Evolutionary conservation across 2,329 filamentous ascomycete genomes (phyloP).

Genomic region (Apiospora sp.): DNA sequence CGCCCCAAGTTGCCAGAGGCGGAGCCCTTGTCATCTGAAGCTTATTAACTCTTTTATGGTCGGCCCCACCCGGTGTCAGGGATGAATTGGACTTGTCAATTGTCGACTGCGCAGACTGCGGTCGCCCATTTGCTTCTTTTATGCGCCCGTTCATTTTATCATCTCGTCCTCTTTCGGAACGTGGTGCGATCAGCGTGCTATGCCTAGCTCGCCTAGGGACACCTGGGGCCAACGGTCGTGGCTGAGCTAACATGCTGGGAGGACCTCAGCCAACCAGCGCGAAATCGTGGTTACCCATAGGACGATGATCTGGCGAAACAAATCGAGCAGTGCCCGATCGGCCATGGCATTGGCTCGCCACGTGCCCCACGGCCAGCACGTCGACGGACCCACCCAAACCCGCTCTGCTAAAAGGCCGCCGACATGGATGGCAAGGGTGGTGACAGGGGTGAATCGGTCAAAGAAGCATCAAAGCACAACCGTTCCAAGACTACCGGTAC

Average conservation of each 20-base stretch:
- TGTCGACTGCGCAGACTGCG: too few species aligned
- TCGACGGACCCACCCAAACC: neutral
- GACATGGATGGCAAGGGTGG: neutral
- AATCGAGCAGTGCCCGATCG: neutral
- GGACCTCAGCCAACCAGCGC: neutral
- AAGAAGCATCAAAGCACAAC: neutral
- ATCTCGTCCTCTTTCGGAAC: too few species aligned
- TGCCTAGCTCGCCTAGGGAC: too few species aligned
- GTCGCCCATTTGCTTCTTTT: neutral
- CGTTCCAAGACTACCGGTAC: too few species aligned
- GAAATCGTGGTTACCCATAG: neutral
- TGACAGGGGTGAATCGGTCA: neutral
- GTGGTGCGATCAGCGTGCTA: too few species aligned
- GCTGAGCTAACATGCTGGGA: neutral
- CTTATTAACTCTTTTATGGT: neutral
- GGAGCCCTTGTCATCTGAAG: neutral
- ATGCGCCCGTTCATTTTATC: too few species aligned
- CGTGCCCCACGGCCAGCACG: neutral
- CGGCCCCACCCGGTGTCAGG: neutral
- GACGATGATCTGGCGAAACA: neutral
- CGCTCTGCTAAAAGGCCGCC: neutral
- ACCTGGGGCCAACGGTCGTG: neutral
- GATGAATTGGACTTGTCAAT: neutral
- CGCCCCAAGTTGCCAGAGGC: neutral
- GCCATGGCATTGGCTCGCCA: neutral